phyloP scores from a whole-genome alignment of 108 stramenopile species.

The Skeletonema grethae region DNA sequence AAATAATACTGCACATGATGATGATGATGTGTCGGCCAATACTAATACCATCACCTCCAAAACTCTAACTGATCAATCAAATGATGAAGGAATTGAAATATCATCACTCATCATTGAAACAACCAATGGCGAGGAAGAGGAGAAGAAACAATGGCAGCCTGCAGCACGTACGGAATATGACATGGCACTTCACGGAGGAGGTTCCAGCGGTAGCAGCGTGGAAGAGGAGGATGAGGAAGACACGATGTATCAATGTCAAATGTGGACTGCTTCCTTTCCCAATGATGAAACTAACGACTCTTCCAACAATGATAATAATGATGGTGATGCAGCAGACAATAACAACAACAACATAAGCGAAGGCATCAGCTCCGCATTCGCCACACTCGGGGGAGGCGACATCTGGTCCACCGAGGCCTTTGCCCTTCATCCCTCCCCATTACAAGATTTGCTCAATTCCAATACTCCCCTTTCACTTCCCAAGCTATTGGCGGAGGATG shows the following conservation, averaged over 20 bases:
- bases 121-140: no score
- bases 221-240: background rate
- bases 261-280: background rate
- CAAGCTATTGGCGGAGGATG: conserved; percentile 90
- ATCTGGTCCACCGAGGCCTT: conserved; percentile 70
- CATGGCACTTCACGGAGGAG: background rate
- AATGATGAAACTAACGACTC: background rate
- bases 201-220: background rate
- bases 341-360: background rate
- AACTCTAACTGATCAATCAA: background rate
- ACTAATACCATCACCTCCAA: no score
- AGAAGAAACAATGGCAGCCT: no score
- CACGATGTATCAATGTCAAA: conserved; percentile 1
- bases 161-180: background rate
- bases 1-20: no score
- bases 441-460: conserved; percentile 89
- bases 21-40: background rate
- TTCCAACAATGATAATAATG: no score
- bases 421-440: conserved; percentile 61
- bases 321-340: background rate
- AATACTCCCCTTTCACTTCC: conserved; percentile 73
- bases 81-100: background rate
- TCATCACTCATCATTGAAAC: background rate
- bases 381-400: conserved; percentile 42
- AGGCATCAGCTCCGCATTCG: conserved; percentile 1